These are phyloP conservation scores for Kingdonia uniflora DNA, from an alignment of 164 flowering plant species.

Conservation along the genomic window DNA sequence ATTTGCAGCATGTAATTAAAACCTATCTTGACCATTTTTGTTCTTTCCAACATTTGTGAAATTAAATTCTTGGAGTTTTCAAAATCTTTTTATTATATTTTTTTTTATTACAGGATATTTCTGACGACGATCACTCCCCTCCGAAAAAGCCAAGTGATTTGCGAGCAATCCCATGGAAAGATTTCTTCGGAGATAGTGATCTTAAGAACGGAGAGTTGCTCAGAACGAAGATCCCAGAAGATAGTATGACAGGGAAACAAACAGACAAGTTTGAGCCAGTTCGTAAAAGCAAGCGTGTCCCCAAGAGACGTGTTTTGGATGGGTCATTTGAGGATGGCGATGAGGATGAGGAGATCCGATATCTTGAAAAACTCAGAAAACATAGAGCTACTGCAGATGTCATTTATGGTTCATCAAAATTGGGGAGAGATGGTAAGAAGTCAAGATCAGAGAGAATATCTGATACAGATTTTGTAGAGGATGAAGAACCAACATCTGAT, in stretches of 20 bases:
- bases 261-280: conserved; percentile 46
- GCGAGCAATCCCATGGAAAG: conserved; percentile 76
- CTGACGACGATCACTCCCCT: conserved; percentile 30
- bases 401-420: conserved; percentile 20
- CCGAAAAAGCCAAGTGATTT: conserved; percentile 33
- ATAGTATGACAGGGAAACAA: conserved; percentile 27
- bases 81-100: neutral
- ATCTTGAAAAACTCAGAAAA: conserved; percentile 63
- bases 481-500: conserved; percentile 43
- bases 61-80: neutral
- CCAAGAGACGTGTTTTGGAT: conserved; percentile 63
- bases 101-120: conserved; percentile 31
- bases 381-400: conserved; percentile 20
- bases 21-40: too few species aligned
- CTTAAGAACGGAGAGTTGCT: conserved; percentile 30
- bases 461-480: conserved; percentile 56
- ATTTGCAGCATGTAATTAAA: too few species aligned
- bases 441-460: conserved; percentile 32
- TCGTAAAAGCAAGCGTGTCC: conserved; percentile 81
- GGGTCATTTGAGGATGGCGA: conserved; percentile 58
- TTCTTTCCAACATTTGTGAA: neutral
- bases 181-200: conserved; percentile 41
- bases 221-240: conserved; percentile 33
- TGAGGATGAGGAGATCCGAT: conserved; percentile 86
- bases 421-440: conserved; percentile 37